Base-by-base conservation (phyloP, 768 basidiomycete genomes). In the Kwoniella europaea region DNA sequence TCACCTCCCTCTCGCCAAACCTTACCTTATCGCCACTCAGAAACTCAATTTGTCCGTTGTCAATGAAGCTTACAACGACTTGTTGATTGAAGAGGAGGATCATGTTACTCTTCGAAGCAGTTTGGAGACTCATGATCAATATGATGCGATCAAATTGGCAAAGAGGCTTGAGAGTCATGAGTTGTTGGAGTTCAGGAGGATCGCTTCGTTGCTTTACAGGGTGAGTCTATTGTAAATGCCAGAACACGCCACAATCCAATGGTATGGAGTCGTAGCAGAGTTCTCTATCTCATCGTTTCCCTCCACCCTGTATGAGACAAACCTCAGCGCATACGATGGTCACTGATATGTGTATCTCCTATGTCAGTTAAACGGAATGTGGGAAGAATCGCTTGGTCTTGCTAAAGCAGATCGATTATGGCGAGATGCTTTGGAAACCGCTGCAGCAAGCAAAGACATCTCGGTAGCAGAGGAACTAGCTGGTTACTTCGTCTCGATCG, bases 1-100 rank as follows among this genome's bases (percentile, higher is more conserved):
- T 80, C 95, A 98, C 82, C 90, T 98, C 57, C 97, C 94, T 35
- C 89, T 98, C 74, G 92, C 98, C 82, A 91, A 94, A 68, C 89
- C 93, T 50, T 99, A 99, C 85, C 91, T 99, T 63, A 95, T 98
- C 76, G 92, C 94, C 55, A 95, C 98, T 20, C 96, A 99, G 86
- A 82, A 96, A 90, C 88, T 96, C 80, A 98, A 99, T 84, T 89
- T 98, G 57, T 93, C 95, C 80, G 93, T 95, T 16, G 93, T 99
- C 79, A 99, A 99, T 79, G 94, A 97, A 75, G 95, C 96, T 9
- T 98, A 97, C 86, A 98, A 98, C 78, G 92, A 94, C 79, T 86
- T 99, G n/a, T 87, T 98, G 54, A 98, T 99, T 70, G 97, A 99
- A 83, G 97, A 99, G 83, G 97, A 99, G 85, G 96, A 99, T 82